Evolutionary conservation across 2,329 filamentous ascomycete species (phyloP).

Genomic region (Knufia petricola): DNA sequence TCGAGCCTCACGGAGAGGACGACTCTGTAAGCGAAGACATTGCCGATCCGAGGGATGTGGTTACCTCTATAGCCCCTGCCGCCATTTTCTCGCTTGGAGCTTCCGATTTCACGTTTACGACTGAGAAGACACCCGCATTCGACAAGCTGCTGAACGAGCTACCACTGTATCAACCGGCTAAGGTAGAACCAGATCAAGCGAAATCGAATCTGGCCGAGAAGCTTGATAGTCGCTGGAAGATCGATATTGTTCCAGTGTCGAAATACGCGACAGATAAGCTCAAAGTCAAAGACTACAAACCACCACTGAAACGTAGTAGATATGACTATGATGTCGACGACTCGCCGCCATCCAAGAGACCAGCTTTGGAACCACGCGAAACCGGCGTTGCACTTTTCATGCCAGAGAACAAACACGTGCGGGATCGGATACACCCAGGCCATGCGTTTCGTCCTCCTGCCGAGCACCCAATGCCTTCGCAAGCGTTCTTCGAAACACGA

Average conservation of each 20-base stretch:
- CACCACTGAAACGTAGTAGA: slow-evolving; percentile 67
- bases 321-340: slow-evolving; percentile 72
- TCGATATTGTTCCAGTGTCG: slow-evolving; percentile 70
- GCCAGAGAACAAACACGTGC: slow-evolving; percentile 77
- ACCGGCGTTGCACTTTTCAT: slow-evolving; percentile 78
- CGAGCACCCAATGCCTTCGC: slow-evolving; percentile 81
- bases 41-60: slow-evolving; percentile 31
- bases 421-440: slow-evolving; percentile 79
- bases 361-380: slow-evolving; percentile 56
- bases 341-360: slow-evolving; percentile 44
- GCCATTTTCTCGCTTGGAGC: slow-evolving; percentile 74
- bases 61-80: slow-evolving; percentile 50
- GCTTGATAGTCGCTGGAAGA: slow-evolving; percentile 61
- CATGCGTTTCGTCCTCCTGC: slow-evolving; percentile 90
- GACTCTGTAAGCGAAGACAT: slow-evolving; percentile 44
- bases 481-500: slow-evolving; percentile 81
- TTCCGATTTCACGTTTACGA: slow-evolving; percentile 70
- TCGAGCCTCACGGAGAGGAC: slow-evolving; percentile 54
- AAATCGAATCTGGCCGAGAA: slow-evolving; percentile 34
- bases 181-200: slow-evolving; percentile 40
- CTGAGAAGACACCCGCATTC: slow-evolving; percentile 63
- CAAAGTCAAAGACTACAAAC: slow-evolving; percentile 54
- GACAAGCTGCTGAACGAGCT: slow-evolving; percentile 72
- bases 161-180: slow-evolving; percentile 61
- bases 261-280: slow-evolving; percentile 80